phyloP scores from a whole-genome alignment of 2,329 filamentous ascomycete species.

The Graphilbum sp. region DNA sequence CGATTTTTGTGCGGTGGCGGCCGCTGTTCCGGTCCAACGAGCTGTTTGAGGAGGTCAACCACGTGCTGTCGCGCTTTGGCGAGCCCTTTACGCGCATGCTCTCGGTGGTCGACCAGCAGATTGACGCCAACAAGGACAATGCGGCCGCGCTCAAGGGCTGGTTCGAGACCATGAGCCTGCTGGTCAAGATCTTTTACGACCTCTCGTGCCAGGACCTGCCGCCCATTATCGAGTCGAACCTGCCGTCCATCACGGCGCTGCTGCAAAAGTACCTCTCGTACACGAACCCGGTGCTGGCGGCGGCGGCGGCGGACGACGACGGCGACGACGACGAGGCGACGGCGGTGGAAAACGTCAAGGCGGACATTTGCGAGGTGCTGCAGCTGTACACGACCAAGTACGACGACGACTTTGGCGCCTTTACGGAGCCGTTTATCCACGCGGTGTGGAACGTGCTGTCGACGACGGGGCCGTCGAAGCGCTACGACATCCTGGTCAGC shows the following conservation, averaged over 20 bases:
- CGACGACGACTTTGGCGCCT: constrained; percentile 76
- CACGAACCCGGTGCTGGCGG: constrained; percentile 57
- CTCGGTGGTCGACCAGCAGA: constrained; percentile 53
- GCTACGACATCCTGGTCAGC: constrained; percentile 89
- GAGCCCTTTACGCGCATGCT: constrained; percentile 69
- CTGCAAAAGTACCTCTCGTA: constrained; percentile 90
- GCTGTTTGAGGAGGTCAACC: constrained; percentile 88
- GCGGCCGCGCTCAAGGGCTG: constrained; percentile 58
- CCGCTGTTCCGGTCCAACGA: constrained; percentile 87
- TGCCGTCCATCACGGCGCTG: constrained; percentile 58
- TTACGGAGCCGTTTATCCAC: constrained; percentile 70
- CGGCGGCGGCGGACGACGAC: no score
- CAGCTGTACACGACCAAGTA: constrained; percentile 90
- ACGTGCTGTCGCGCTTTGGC: constrained; percentile 77
- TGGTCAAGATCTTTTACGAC: constrained; percentile 88
- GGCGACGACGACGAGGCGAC: constrained; percentile 90
- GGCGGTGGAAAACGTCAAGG: constrained; percentile 70
- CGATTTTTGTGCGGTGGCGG: constrained; percentile 92
- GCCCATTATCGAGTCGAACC: constrained; percentile 82
- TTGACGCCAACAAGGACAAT: constrained; percentile 62
- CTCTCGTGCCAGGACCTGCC: constrained; percentile 95
- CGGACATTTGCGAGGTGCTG: constrained; percentile 81
- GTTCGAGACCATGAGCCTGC: constrained; percentile 72
- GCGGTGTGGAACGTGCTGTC: constrained; percentile 88
- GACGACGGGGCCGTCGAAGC: constrained; percentile 68